Base-by-base conservation (phyloP, 2,329 filamentous ascomycete species). In the Hypoxylon sp. region DNA sequence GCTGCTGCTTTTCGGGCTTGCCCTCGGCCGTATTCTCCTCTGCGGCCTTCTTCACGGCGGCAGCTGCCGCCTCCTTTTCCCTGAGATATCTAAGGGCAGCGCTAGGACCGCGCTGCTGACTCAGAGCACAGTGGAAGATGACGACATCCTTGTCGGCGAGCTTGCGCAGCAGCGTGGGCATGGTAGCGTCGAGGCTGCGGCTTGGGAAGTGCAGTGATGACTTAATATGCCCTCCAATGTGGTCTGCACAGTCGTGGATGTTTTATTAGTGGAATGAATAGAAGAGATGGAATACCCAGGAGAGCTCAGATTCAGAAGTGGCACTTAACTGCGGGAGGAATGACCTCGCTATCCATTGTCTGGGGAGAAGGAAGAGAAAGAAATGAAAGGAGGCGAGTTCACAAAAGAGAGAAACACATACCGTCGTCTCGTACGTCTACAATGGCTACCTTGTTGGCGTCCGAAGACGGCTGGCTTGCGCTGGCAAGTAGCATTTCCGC, bases 81-180 rank as follows among this genome's bases (percentile, higher is more conserved):
- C 91, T 82, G 65, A 94, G 71, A 78, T 97, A 98, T 73, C 85
- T 84, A 71, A 97, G 80, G 2, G 96, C 96, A 2, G 95, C 93
- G 52, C 86, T 86, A 0, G 96, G 96, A 0, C 96, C 96, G 0
- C 96, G 85, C 80, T 97, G 91, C 81, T 98, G 96, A 71, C 91
- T 95, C 58, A 98, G 82, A 16, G 92, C 91, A 79, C 96, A 99
- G 81, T 99, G 96, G 78, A 99, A 99, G 1, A 99, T 87, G 12
- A 99, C 93, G 9, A 86, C 90, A 59, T 96, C 87, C 78, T 93
- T 93, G 75, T 90, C 88, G 69, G 88, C 82, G 49, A 97, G 85
- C 44, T 86, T 89, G 60, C 93, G 88, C 11, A 97, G 84, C n/a
- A 99, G 87, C 68, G 93, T 92, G 0, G 94, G 91, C 78, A 96